Base-by-base conservation (phyloP, 2,329 filamentous ascomycete genomes). In the Cryphonectria radicalis region DNA sequence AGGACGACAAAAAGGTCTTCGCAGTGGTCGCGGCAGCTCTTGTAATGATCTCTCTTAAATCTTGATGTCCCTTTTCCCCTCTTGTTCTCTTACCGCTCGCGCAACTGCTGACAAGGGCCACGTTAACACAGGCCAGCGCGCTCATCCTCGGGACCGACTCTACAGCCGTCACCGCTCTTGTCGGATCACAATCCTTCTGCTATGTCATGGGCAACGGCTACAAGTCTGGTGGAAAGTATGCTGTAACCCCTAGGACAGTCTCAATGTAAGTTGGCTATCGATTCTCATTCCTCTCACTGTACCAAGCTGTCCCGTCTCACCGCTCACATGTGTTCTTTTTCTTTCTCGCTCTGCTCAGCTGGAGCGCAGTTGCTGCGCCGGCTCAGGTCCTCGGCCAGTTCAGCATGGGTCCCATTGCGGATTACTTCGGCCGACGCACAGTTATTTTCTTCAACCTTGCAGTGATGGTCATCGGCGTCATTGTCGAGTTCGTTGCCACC, bases 401-500 rank as follows among this genome's bases (percentile, higher is more conserved):
- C 63, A 50, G 42, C 28, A 65, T 65, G 63, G 63, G 63, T 13
- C 63, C 63, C 42, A 65, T 65, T 35, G 63, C 63, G 6, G 42
- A 65, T 17, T 65, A 65, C 28, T 65, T 65, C 28, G 63, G 63
- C 28, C 63, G 63, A 10, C 63, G 63, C 40, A 65, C 63, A 8
- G 63, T 65, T 14, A 65, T 65, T 28, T 65, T 65, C n/a, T 65
- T 65, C 42, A 65, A 50, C 63, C 63, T 65, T 4, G 42, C 63
- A 43, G 63, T 65, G 17, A 65, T 65, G 63, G 32, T 65, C 42
- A 65, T 50, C 10, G 63, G 42, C 40, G 63, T 65, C 42, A 50
- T 65, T 17, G 42, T 65, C 25, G 63, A 65, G 42, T 50, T 65
- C 19, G 63, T 50, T 10, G 63, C 63, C 14, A 46, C 63, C 19